Evolutionary conservation across 306 rosid genomes (phyloP).

Genomic region (Medicago lupulina): DNA sequence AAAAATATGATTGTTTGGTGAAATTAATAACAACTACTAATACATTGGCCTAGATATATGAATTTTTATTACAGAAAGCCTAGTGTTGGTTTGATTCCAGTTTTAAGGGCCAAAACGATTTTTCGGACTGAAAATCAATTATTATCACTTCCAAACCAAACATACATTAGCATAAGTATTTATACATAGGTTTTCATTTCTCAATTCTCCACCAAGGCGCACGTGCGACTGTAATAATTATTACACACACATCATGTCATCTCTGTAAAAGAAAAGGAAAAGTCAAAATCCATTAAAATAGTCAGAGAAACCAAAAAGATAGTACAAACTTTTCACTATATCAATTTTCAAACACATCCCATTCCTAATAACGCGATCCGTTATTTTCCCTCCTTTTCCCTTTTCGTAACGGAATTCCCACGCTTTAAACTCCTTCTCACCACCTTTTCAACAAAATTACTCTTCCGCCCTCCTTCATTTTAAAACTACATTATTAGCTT

Average conservation of each 20-base stretch:
- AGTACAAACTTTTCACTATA: constrained; percentile 35
- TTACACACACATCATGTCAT: constrained; percentile 51
- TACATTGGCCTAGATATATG: too few relatives aligned
- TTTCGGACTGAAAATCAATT: too few relatives aligned
- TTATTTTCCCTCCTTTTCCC: constrained; percentile 52
- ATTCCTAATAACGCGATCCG: constrained; percentile 76
- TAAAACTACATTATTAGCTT: not conserved
- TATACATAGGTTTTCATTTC: not conserved
- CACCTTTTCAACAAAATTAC: constrained; percentile 31
- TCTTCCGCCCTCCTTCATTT: constrained; percentile 7
- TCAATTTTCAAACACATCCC: constrained; percentile 36
- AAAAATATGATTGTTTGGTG: too few relatives aligned
- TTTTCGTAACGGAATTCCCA: constrained; percentile 59
- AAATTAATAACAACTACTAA: too few relatives aligned
- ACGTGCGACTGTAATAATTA: constrained; percentile 79
- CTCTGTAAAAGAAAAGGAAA: constrained; percentile 36
- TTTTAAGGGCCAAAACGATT: too few relatives aligned
- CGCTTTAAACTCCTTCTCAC: constrained; percentile 9
- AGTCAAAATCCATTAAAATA: constrained; percentile 50
- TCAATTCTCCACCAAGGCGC: constrained; percentile 46
- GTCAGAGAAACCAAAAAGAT: constrained; percentile 16
- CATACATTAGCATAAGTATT: too few relatives aligned
- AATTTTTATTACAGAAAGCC: too few relatives aligned
- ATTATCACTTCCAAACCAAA: too few relatives aligned
- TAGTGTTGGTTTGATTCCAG: too few relatives aligned